These are phyloP conservation scores for Vicia faba DNA, from an alignment of 306 rosid genomes.

Conservation along the genomic window DNA sequence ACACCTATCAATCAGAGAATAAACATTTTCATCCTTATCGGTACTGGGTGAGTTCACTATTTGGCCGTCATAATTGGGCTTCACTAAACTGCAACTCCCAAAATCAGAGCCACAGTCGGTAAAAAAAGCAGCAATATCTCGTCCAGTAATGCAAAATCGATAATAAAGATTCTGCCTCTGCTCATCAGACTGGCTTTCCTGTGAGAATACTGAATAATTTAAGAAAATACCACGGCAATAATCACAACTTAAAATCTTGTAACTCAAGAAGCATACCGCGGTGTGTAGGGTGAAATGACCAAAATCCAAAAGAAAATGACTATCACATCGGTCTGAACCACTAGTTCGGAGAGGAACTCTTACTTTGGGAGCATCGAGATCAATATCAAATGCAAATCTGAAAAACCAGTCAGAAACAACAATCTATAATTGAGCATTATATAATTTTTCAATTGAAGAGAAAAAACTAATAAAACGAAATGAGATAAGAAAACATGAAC, in stretches of 20 bases:
- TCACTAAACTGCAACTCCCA: conserved; percentile 55
- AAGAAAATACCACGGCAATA: conserved; percentile 35
- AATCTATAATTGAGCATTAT: conserved; percentile 19
- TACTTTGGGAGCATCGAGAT: conserved; percentile 97
- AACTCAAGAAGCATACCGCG: conserved; percentile 53
- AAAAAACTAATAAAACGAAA: neutral
- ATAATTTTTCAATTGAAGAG: conserved; percentile 3
- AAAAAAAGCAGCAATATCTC: conserved; percentile 94
- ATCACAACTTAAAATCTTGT: conserved; percentile 33
- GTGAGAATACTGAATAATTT: conserved; percentile 41
- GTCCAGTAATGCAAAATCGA: conserved; percentile 81
- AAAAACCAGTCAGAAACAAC: conserved; percentile 41
- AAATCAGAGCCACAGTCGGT: conserved; percentile 74
- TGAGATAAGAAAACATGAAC: neutral
- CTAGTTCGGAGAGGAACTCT: conserved; percentile 79
- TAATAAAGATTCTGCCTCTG: conserved; percentile 74
- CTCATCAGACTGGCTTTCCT: conserved; percentile 74
- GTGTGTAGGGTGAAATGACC: conserved; percentile 94
- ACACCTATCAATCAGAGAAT: conserved; percentile 87
- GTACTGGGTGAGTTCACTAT: conserved; percentile 39
- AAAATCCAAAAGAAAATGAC: conserved; percentile 91
- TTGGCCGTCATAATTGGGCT: conserved; percentile 47
- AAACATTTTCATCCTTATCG: conserved; percentile 49
- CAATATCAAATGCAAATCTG: conserved; percentile 97
- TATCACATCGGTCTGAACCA: conserved; percentile 69